Evolutionary conservation across 2,329 filamentous ascomycete species (phyloP), one percentile per base, ranked within the genome.

Genomic region (Aspergillus bombycis): DNA sequence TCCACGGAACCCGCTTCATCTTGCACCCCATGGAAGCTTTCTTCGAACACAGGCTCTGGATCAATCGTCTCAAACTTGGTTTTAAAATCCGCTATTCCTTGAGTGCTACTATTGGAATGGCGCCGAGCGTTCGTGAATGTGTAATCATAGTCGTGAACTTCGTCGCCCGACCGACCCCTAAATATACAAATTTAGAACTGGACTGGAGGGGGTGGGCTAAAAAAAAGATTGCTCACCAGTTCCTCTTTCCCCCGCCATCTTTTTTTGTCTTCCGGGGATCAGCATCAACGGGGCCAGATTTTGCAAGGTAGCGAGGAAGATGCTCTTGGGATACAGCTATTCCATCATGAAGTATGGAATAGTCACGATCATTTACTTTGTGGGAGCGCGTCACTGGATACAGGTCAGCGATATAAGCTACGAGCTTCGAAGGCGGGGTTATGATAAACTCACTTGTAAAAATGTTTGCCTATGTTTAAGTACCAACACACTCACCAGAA

Each of bases 181-280:
- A 32, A 38, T 57, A 63, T 61, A 63, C 56, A 60, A 14, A n/a
- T n/a, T n/a, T n/a, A n/a, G n/a, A n/a, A 21, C 48, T 32, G 28
- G 10, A n/a, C 28, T 19, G 26, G 9, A n/a, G 4, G 19, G 19
- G 10, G 12, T 52, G 10, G 19, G 9, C 16, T 11, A 16, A 43
- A 45, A 43, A 45, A 5, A 53, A 57, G 21, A 32, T 46, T 60
- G 73, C 90, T 80, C 87, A 97, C 94, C 94, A 99, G 81, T 97
- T 97, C 76, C 91, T 93, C 80, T 92, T 94, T 71, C 94, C 94
- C 70, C 87, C 91, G 67, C 94, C 94, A 75, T 96, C 92, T 85
- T 99, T 99, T 89, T 99, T 99, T 77, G 91, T 90, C 85, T 96
- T 95, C 80, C 92, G 93, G 65, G 95, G 94, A 75, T 96, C 92